Evolutionary conservation across 208 protist genomes (phyloP), one percentile per base, ranked within the genome.

Genomic region (Wallacemonas sp.): DNA sequence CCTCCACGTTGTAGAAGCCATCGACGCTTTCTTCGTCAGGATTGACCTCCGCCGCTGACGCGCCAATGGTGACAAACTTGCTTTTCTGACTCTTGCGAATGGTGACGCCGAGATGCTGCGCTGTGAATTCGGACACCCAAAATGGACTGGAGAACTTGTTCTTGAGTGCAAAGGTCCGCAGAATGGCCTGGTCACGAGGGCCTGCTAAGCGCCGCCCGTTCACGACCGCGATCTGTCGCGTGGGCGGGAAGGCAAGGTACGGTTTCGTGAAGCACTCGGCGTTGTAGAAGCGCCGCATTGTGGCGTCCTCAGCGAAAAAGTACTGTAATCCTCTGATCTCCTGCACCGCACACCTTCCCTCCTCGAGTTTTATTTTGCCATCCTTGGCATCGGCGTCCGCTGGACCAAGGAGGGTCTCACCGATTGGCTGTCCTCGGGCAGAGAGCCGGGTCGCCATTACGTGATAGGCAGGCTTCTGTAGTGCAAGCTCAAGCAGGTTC

Each of bases 301-400:
- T 96, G 5, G 80, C 90, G 67, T 96, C 90, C 21, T 96, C 81
- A 2, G 87, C 87, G 66, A 89, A 94, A 65, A 96, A 96, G 39
- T 68, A 89, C 12, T 5, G 16, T 19, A 27, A 16, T 0, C 21
- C 19, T 1, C 26, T 52, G 11, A 14, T 12, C 23, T 24, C 26
- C 26, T 69, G 52, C 32, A 57, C 52, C 8, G 32, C 58, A 23
- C 68, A 58, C 14, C 12, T 39, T 0, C 52, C 52, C 3, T 58
- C 52, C 32, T 58, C 52, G 5, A 58, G 52, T 41, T 58, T 58
- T 6, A 58, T 58, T 6, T 21, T 9, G 3, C 30, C 32, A 8
- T 58, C 30, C 32, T 58, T 38, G 2, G 23, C 36, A 19, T 26
- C 41, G 54, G 21, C 29, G 16, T 21, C 24, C 23, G 41, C 48